Conservation (phyloP, 78 protist genomes). For the Pelomyxa schiedti region DNA sequence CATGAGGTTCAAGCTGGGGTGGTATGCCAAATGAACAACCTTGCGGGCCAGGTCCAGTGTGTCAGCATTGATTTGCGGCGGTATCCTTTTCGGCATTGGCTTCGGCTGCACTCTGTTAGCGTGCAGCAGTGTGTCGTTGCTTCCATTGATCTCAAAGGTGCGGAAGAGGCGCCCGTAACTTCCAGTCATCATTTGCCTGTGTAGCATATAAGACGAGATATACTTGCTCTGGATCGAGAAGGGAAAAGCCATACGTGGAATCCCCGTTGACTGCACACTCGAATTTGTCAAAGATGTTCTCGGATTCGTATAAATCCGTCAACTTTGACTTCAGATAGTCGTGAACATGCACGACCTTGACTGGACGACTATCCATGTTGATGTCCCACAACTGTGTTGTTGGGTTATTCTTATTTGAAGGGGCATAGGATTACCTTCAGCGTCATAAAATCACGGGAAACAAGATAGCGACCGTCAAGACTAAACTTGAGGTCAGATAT, state of each 20-base stretch:
- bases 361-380: conserved; percentile 50
- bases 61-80: not conserved
- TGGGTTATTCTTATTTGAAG: too few relatives aligned
- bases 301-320: conserved; percentile 89
- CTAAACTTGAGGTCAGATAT: conserved; percentile 80
- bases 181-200: conserved; percentile 68
- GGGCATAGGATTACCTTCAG: too few relatives aligned
- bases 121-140: conserved; percentile 34
- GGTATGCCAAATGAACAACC: conserved; percentile 41
- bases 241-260: conserved; percentile 18
- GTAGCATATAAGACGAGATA: not conserved
- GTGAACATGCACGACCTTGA: conserved; percentile 63
- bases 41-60: conserved; percentile 35
- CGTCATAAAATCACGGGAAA: conserved; percentile 87
- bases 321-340: conserved; percentile 73
- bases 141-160: conserved; percentile 65
- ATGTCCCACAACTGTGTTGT: conserved; percentile 93
- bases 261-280: conserved; percentile 66
- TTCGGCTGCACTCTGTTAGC: conserved; percentile 32
- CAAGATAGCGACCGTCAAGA: conserved; percentile 74
- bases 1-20: conserved; percentile 46
- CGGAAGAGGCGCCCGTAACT: conserved; percentile 77
- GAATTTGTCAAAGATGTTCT: conserved; percentile 88
- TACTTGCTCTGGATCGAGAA: not conserved
- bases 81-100: conserved; percentile 15